Evolutionary conservation across 306 rosid species (phyloP).

Genomic region (Trichosanthes truncata): DNA sequence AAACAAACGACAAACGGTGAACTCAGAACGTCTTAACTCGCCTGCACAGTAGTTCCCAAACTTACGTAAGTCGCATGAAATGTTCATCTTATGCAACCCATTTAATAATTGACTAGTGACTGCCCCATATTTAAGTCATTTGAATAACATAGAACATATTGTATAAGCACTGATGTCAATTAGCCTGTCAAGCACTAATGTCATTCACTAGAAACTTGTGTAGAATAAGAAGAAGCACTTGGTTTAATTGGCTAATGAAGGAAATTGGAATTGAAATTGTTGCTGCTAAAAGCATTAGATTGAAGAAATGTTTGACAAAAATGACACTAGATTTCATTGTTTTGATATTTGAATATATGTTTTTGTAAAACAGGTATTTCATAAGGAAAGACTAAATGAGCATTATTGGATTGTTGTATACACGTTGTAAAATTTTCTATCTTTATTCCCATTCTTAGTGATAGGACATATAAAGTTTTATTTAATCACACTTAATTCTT

Average conservation of each 20-base stretch:
- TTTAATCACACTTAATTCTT: too few species aligned
- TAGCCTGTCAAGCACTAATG: neutral
- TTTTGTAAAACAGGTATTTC: constrained; percentile 44
- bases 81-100: neutral
- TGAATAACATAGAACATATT: neutral
- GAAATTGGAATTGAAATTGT: neutral
- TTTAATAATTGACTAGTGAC: neutral
- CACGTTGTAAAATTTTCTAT: constrained; percentile 59
- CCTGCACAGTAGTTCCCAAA: neutral
- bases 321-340: neutral
- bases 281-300: too few species aligned
- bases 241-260: neutral
- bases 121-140: neutral
- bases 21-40: too few species aligned
- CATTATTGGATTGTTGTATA: constrained; percentile 64
- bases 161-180: neutral
- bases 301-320: neutral
- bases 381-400: constrained; percentile 62
- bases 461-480: too few species aligned
- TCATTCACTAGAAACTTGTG: neutral
- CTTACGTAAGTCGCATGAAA: neutral
- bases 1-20: too few species aligned
- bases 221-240: neutral
- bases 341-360: constrained; percentile 5
- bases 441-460: constrained; percentile 84